Conservation (phyloP, 1,284 basidiomycete species). For the Retiboletus flavoniger region DNA sequence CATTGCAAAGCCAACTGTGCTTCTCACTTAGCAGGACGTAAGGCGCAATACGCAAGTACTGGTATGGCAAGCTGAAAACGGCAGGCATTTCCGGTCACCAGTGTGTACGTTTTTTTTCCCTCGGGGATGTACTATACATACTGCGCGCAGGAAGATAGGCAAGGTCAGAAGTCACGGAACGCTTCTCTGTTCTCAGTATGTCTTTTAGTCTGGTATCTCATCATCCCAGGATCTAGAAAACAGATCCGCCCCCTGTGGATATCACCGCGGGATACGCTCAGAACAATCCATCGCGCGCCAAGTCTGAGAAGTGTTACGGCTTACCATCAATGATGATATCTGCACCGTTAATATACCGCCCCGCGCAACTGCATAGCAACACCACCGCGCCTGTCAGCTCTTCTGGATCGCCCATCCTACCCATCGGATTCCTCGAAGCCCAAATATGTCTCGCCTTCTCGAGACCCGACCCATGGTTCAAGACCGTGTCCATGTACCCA, state of each 20-base stretch:
- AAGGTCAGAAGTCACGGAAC: background rate
- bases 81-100: background rate
- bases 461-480: conserved; percentile 38
- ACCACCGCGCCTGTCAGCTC: conserved; percentile 42
- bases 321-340: conserved; percentile 44
- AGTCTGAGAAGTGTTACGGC: conserved; percentile 1
- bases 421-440: conserved; percentile 42
- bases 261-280: background rate
- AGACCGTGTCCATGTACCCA: conserved; percentile 46
- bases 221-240: conserved; percentile 17
- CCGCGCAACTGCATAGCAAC: conserved; percentile 41
- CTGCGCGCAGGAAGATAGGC: background rate
- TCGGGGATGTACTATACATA: background rate
- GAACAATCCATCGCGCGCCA: background rate
- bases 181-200: background rate
- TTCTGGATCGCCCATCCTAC: conserved; percentile 41
- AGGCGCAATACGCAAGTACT: conserved; percentile 1
- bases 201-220: background rate
- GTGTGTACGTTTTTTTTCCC: background rate
- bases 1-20: background rate
- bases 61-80: background rate
- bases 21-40: conserved; percentile 1
- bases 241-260: conserved; percentile 23
- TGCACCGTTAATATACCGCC: conserved; percentile 44
- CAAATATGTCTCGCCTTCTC: conserved; percentile 35